Conservation (phyloP, 371 early-diverging fungal species). For the Rhizopus arrhizus region DNA sequence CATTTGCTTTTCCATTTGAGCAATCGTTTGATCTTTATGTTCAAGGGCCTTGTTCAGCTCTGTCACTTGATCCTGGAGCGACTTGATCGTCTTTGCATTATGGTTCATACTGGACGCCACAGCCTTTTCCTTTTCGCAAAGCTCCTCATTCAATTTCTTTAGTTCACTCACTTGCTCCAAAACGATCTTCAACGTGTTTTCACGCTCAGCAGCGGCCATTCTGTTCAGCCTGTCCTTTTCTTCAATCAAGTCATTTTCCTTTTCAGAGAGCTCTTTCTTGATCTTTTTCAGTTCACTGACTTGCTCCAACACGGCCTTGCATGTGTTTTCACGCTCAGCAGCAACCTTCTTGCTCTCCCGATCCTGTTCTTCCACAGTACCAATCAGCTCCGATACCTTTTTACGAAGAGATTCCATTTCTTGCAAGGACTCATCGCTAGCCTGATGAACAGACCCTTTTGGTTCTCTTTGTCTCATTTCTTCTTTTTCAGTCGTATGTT, state of each 20-base stretch:
- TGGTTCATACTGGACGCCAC: too few species aligned
- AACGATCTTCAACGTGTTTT: background rate
- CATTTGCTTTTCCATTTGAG: conserved; percentile 11
- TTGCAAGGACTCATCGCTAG: background rate
- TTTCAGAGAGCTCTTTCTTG: background rate
- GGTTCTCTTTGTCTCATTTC: conserved; percentile 2
- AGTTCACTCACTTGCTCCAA: background rate
- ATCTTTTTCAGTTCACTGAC: conserved; percentile 1
- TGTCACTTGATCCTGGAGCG: conserved; percentile 1
- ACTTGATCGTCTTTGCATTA: background rate
- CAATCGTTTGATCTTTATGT: conserved; percentile 10
- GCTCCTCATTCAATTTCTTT: background rate
- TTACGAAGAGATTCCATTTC: conserved; percentile 12
- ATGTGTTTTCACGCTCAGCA: background rate
- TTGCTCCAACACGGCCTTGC: background rate
- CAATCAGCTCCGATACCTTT: background rate
- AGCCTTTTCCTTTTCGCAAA: conserved; percentile 2
- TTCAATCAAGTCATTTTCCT: conserved; percentile 3
- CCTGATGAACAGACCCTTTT: background rate
- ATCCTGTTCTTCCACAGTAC: background rate
- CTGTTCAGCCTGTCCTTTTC: background rate
- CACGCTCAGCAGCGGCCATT: background rate
- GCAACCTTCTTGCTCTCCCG: background rate
- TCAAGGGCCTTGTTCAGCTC: conserved; percentile 4
- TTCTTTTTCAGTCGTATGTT: background rate